Evolutionary conservation across 305 asterid genomes (phyloP), one percentile per base, ranked within the genome.

Genomic region (Plantago coronopus): DNA sequence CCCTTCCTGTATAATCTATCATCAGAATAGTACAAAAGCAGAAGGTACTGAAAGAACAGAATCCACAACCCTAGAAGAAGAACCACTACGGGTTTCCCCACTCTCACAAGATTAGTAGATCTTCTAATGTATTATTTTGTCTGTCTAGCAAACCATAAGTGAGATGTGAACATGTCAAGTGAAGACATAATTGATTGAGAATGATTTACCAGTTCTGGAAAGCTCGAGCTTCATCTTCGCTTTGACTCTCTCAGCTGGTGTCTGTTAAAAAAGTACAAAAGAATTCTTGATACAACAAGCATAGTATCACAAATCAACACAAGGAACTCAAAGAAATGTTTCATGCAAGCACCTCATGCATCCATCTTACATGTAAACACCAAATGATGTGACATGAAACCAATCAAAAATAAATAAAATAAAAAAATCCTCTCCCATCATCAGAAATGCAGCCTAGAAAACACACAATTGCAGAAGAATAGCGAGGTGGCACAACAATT

Each of bases 211-310:
- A 66, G 96, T 86, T 83, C 74, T 78, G 48, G 88, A 79, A 73
- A 91, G 94, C 83, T 91, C 95, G 64, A 84, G 74, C 73, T 88
- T 82, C 96, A 84, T 88, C 83, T 82, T 88, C 74, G 96, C 98
- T 84, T 79, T 85, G 68, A 88, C 87, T 77, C 87, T 88, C 74
- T 86, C 93, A 62, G 96, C 91, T 65, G 94, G 86, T 57, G 84
- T 77, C 95, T 88, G 75, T 73, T 21, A 55, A 63, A 63, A 45
- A 27, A 34, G 4, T 2, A 65, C 69, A 73, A 54, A 43, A 76
- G 22, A 27, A 51, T 49, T 48, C 38, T 69, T 58, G 70, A 31
- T 22, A 67, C 48, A 53, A 50, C 31, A 38, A 64, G 53, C 37
- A 48, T 43, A 53, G 61, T 56, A 0, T 43, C n/a, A 61, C 47